phyloP scores from a whole-genome alignment of 352 stramenopile genomes.

The Globisporangium recalcitrans region DNA sequence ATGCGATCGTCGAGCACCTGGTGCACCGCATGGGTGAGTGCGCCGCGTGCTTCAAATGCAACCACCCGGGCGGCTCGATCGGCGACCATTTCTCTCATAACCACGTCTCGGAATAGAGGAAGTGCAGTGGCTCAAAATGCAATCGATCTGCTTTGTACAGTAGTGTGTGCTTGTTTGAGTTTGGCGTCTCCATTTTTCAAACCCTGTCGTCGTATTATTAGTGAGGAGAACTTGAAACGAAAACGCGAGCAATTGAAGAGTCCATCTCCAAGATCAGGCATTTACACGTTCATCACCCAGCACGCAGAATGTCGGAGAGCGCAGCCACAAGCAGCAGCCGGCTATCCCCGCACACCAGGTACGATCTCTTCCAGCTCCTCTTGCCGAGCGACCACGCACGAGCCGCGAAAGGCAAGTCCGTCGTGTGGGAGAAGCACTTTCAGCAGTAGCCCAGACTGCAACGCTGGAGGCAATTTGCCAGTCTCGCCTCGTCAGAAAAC shows the following conservation, averaged over 20 bases:
- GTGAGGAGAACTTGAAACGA: background rate
- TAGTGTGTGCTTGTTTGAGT: background rate
- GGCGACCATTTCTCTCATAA: slow-evolving; percentile 19
- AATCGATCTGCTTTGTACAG: background rate
- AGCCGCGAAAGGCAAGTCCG: slow-evolving; percentile 23
- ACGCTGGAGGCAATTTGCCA: background rate
- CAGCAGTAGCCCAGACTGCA: background rate
- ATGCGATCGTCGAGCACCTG: slow-evolving; percentile 64
- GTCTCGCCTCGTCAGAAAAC: slow-evolving; percentile 7
- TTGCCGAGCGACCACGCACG: slow-evolving; percentile 29
- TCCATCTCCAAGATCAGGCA: too few relatives aligned
- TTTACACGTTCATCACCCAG: too few relatives aligned
- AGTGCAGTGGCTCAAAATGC: background rate
- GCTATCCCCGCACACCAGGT: background rate
- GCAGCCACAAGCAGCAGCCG: background rate
- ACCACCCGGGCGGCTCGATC: slow-evolving; percentile 71
- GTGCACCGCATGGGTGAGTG: slow-evolving; percentile 32
- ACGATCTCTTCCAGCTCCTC: slow-evolving; percentile 32
- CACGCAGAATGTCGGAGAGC: background rate
- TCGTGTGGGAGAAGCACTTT: slow-evolving; percentile 31
- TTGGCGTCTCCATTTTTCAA: background rate
- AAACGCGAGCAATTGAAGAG: background rate
- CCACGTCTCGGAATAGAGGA: slow-evolving; percentile 4
- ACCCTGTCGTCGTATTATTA: background rate
- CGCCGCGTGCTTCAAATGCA: slow-evolving; percentile 32